Base-by-base conservation (phyloP, 805 yeast genomes). In the Kregervanrija delftensis region DNA sequence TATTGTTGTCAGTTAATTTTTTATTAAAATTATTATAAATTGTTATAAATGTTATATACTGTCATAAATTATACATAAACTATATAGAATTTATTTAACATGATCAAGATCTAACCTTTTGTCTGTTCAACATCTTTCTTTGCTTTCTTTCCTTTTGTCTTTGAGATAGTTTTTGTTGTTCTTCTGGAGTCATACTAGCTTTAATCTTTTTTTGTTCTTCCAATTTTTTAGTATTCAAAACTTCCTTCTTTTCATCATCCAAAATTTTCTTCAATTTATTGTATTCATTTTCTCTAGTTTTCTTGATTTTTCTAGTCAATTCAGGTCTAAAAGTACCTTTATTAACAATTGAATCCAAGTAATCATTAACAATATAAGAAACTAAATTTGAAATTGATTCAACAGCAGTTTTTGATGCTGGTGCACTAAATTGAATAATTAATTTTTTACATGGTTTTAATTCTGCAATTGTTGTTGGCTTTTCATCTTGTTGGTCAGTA, bases 101-200 rank as follows among this genome's bases (percentile, higher is more conserved):
- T 2, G 8, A 30, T 30, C 30, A 50, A 22, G 43, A 41, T 52
- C 66, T 68, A 52, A 67, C 66, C 58, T 73, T 79, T 65, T 83
- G 82, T 66, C 77, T 80, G 65, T 74, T 81, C 66, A 69, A 74
- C 61, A 68, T 67, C 67, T 86, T 86, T 69, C 88, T 81, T 61
- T 82, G 86, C 65, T 81, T 87, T 71, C 83, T 87, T 54, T 86
- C 95, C 53, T 72, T 71, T 64, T 83, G 87, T 69, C 83, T 86
- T 69, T 79, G 81, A 52, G 85, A 91, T 37, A 76, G 64, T 67
- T 84, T 86, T 53, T 80, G 80, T 67, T 85, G 93, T 60, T 84
- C 93, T 57, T 82, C 88, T 49, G 87, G 83, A 39, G 83, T 72
- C 58, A 85, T 66, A 52, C 72, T 73, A 52, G 83, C 83, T 65